These are phyloP conservation scores for Sporothrix globosa DNA, from an alignment of 2,329 filamentous ascomycete genomes.

Conservation along the genomic window DNA sequence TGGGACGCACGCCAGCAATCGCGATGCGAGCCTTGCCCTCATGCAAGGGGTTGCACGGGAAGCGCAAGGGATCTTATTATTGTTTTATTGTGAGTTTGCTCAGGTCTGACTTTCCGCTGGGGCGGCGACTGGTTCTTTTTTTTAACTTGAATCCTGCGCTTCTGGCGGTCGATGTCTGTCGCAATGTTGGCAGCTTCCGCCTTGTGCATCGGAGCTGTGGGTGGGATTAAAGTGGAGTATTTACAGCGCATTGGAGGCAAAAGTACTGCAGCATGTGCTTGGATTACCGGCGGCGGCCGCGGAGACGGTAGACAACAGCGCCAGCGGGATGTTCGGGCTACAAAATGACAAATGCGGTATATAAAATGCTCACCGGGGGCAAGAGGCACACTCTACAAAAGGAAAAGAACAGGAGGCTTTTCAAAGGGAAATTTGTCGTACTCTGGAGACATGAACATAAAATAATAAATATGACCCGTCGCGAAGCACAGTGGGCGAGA, in stretches of 20 bases:
- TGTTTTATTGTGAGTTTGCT: too few species aligned
- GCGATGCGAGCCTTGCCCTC: conserved; percentile 19
- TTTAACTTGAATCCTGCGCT: not conserved
- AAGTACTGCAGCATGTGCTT: not conserved
- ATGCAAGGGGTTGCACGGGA: conserved; percentile 15
- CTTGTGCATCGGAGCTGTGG: conserved; percentile 1
- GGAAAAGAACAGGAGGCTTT: not conserved
- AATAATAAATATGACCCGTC: not conserved
- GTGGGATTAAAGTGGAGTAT: not conserved
- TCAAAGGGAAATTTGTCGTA: not conserved
- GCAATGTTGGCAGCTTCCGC: not conserved
- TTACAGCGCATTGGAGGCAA: not conserved
- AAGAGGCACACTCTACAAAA: too few species aligned
- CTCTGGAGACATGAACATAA: not conserved
- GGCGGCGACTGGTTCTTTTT: not conserved
- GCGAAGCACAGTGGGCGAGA: not conserved
- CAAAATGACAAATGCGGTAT: not conserved
- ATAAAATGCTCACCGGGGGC: too few species aligned
- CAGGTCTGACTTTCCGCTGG: not conserved
- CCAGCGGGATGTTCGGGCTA: conserved; percentile 10
- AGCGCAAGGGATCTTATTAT: not conserved
- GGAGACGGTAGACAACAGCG: not conserved
- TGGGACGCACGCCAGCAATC: not conserved
- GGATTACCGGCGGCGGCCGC: too few species aligned
- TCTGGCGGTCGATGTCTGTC: not conserved